These are phyloP conservation scores for Ophiostoma populinum DNA, from an alignment of 2,329 filamentous ascomycete species.

Conservation along the genomic window DNA sequence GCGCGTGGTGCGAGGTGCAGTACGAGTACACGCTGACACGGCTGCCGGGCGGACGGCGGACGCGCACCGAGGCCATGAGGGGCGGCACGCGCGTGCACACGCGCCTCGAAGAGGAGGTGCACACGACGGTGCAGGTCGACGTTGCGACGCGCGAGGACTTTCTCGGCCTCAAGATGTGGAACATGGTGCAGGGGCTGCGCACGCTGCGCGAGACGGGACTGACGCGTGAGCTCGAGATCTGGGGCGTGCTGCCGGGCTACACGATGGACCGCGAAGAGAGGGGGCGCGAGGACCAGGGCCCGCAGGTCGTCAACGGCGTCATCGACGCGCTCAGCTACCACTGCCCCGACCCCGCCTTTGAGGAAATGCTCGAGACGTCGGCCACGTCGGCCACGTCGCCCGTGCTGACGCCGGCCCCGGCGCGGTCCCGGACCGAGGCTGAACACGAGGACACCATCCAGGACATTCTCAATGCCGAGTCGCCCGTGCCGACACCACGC, in stretches of 20 bases:
- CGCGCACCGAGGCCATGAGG: slow-evolving; percentile 66
- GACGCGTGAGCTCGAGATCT: slow-evolving; percentile 65
- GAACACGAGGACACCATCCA: too few relatives aligned
- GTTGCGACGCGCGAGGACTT: slow-evolving; percentile 61
- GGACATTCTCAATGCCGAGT: too few relatives aligned
- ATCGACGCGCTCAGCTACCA: slow-evolving; percentile 73
- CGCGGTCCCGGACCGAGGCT: too few relatives aligned
- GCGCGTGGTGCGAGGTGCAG: slow-evolving; percentile 91
- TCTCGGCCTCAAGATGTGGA: slow-evolving; percentile 76
- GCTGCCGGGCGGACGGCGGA: slow-evolving; percentile 53
- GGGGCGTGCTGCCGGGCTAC: slow-evolving; percentile 46
- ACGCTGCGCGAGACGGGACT: slow-evolving; percentile 53
- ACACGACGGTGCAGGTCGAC: slow-evolving; percentile 57
- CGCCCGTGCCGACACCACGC: not conserved
- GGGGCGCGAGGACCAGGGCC: not conserved
- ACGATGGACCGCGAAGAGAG: slow-evolving; percentile 21
- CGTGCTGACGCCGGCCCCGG: too few relatives aligned
- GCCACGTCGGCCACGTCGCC: not conserved
- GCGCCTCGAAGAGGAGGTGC: slow-evolving; percentile 69
- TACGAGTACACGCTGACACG: slow-evolving; percentile 75
- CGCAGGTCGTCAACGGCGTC: slow-evolving; percentile 66
- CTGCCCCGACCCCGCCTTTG: slow-evolving; percentile 56
- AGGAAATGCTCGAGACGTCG: slow-evolving; percentile 27
- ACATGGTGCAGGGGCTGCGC: slow-evolving; percentile 69
- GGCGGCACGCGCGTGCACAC: slow-evolving; percentile 66